A percentile compares a stretch with the other conserved stretches of the same genome.
phyloP scores from a whole-genome alignment of 2,329 filamentous ascomycete genomes.

The Rasamsonia emersonii region DNA sequence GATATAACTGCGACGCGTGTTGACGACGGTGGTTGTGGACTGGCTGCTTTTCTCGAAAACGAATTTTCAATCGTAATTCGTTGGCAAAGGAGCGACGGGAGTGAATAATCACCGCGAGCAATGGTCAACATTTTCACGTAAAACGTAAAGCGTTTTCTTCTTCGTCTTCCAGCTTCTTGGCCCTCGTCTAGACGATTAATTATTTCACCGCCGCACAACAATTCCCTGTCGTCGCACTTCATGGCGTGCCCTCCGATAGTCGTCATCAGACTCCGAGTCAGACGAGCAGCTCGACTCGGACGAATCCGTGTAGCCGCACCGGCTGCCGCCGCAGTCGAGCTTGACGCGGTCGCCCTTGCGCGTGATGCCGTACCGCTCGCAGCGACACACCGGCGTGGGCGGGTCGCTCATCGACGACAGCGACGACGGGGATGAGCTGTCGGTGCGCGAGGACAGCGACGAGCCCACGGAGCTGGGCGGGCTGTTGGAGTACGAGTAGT shows the following conservation, averaged over 20 bases:
- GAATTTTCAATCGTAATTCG: too few relatives aligned
- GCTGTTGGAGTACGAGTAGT: slow-evolving; percentile 64
- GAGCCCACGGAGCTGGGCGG: slow-evolving; percentile 59
- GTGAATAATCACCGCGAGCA: too few relatives aligned
- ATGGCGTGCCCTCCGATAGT: slow-evolving; percentile 28
- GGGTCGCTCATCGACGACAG: slow-evolving; percentile 60
- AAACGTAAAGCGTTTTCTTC: not conserved
- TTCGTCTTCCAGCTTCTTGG: too few relatives aligned
- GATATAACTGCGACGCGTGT: too few relatives aligned
- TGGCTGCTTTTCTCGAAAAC: too few relatives aligned
- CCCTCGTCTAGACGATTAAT: too few relatives aligned
- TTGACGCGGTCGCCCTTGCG: slow-evolving; percentile 87
- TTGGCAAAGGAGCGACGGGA: too few relatives aligned
- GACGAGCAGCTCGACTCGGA: slow-evolving; percentile 56
- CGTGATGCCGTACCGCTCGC: slow-evolving; percentile 94
- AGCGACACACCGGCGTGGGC: slow-evolving; percentile 62
- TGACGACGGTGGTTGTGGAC: too few relatives aligned
- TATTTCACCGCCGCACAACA: slow-evolving; percentile 30
- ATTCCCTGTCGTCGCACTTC: slow-evolving; percentile 29
- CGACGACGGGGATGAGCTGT: slow-evolving; percentile 44
- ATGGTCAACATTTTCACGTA: too few relatives aligned
- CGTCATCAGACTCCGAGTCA: slow-evolving; percentile 39
- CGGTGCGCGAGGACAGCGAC: slow-evolving; percentile 67
- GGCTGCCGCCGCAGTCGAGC: slow-evolving; percentile 84
- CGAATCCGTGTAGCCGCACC: slow-evolving; percentile 66